Evolutionary conservation across 495 filamentous ascomycete genomes (phyloP).

Genomic region (Glarea lozoyensis): DNA sequence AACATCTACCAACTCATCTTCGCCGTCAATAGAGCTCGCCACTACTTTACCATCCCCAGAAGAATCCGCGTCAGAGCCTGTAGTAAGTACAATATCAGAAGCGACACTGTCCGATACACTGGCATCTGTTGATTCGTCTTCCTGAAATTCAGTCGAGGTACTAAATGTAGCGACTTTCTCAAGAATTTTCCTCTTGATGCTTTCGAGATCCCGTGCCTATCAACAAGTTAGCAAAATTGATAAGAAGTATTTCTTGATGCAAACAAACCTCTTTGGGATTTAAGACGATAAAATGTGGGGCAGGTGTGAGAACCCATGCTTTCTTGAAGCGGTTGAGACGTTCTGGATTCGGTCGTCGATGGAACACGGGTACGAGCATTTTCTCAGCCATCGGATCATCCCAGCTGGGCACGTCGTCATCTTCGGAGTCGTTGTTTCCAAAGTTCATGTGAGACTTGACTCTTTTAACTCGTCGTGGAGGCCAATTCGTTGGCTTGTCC

Average conservation of each 20-base stretch:
- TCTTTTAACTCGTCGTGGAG: slow-evolving; percentile 35
- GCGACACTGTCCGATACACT: slow-evolving; percentile 44
- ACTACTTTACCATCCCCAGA: slow-evolving; percentile 60
- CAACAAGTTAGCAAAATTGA: not conserved
- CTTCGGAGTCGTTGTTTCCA: slow-evolving; percentile 38
- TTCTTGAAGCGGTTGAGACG: slow-evolving; percentile 17
- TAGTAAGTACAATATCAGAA: slow-evolving; percentile 62
- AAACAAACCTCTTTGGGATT: slow-evolving; percentile 32
- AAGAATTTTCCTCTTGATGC: slow-evolving; percentile 40
- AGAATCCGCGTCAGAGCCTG: slow-evolving; percentile 64
- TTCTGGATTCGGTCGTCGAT: slow-evolving; percentile 36
- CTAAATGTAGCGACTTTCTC: slow-evolving; percentile 38
- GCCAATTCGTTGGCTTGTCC: slow-evolving; percentile 64
- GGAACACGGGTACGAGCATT: slow-evolving; percentile 72
- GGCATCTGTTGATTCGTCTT: slow-evolving; percentile 40
- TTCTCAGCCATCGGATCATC: slow-evolving; percentile 58
- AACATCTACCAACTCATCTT: slow-evolving; percentile 86
- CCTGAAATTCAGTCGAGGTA: slow-evolving; percentile 8
- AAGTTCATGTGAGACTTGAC: slow-evolving; percentile 31
- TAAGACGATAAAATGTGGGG: slow-evolving; percentile 43
- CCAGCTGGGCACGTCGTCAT: slow-evolving; percentile 47
- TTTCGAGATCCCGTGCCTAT: slow-evolving; percentile 35
- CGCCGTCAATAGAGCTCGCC: slow-evolving; percentile 71
- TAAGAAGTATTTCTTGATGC: not conserved
- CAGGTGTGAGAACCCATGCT: slow-evolving; percentile 15